These are phyloP conservation scores for Dactylella cylindrospora DNA, from an alignment of 2,329 filamentous ascomycete species.

Conservation along the genomic window DNA sequence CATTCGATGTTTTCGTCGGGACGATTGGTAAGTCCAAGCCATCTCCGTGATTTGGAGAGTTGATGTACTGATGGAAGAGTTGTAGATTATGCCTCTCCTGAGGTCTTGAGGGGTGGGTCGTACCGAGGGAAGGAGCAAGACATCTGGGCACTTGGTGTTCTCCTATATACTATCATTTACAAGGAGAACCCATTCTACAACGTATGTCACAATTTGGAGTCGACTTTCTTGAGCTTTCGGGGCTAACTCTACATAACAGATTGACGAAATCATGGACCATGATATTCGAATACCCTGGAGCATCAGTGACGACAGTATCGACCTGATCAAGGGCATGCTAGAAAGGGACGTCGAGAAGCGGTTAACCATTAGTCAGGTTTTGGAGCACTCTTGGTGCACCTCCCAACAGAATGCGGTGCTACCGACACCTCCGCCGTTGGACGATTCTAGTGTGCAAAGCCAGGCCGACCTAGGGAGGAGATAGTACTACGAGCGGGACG, in stretches of 20 bases:
- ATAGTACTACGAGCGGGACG: conserved; percentile 43
- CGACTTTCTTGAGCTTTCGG: background rate
- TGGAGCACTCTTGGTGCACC: conserved; percentile 81
- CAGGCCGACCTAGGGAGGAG: conserved; percentile 41
- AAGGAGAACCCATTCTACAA: conserved; percentile 99
- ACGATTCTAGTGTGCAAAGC: conserved; percentile 13
- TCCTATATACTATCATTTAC: conserved; percentile 98
- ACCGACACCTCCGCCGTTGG: conserved; percentile 23
- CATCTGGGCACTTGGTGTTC: conserved; percentile 94
- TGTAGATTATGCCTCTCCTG: conserved; percentile 94
- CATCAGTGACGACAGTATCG: conserved; percentile 87
- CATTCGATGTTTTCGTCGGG: conserved; percentile 97
- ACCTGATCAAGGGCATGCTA: conserved; percentile 87
- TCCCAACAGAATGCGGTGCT: conserved; percentile 44
- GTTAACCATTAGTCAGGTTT: conserved; percentile 81
- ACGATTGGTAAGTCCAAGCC: conserved; percentile 75
- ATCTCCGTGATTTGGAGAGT: background rate
- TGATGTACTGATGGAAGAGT: conserved; percentile 29
- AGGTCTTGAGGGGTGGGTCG: conserved; percentile 86
- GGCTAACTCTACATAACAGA: conserved; percentile 51
- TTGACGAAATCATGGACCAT: conserved; percentile 98
- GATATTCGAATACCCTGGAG: conserved; percentile 87
- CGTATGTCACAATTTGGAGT: conserved; percentile 44
- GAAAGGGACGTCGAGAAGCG: conserved; percentile 81
- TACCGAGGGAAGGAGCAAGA: conserved; percentile 97